Base-by-base conservation (phyloP, 2,329 filamentous ascomycete genomes). In the Diaporthe nobilis region DNA sequence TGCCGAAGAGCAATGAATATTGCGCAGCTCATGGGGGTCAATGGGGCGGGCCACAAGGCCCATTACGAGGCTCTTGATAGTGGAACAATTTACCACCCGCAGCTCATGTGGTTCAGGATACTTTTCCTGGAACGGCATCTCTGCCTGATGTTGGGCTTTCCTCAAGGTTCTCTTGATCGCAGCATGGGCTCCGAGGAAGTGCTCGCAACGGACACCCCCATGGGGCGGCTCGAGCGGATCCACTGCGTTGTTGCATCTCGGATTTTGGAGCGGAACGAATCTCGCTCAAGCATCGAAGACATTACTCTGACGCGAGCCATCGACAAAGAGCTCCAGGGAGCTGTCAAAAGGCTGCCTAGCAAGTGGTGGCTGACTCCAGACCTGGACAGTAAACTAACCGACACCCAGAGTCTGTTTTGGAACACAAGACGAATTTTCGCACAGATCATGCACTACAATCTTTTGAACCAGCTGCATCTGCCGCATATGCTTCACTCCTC, bases 1-100 rank as follows among this genome's bases (percentile, higher is more conserved):
- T 82, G 82, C n/a, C 84, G 88, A 5, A 82, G 86, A 51, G 86
- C 85, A 1, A 81, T 89, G 72, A 83, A 80, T n/a, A 9, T 74
- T 4, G 72, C 67, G 6, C 65, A 72, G 28, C 2, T n/a, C 17
- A 17, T 47, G 28, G 28, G 53, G 7, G 15, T 34, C 34, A 12
- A 58, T 53, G 34, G 47, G 44, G 20, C 39, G 22, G n/a, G 34
- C 13, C 1, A 39, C 12, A 9, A 28, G 2, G 17, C 49, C 0
- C 68, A 72, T 22, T 37, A 28, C n/a, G n/a, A 72, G 51, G 51
- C 28, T 7, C 51, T 72, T 25, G 47, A 37, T 20, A 1, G 15
- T 13, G 12, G 31, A 4, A 12, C 44, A 17, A 51, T 13, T 7
- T 57, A 39, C 42, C n/a, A 65, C 55, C 57, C 73, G 78, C 55